Conservation (phyloP, 1,139 yeast species). For the Pichia sp. region DNA sequence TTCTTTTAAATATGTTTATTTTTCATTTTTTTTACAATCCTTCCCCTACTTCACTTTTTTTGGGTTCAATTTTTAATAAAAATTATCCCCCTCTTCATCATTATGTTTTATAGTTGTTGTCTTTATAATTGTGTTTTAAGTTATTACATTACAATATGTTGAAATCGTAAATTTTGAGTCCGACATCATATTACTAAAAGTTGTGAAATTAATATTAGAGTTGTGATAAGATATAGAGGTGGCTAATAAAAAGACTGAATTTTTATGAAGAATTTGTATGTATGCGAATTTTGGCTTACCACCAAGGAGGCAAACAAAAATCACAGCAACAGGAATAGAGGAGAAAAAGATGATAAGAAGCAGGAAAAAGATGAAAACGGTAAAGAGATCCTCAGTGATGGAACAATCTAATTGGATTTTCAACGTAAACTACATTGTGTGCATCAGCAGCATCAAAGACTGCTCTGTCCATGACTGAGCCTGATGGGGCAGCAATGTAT, state of each 20-base stretch:
- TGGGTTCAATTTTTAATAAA: not conserved
- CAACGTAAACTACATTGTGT: slow-evolving; percentile 81
- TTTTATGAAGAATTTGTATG: slow-evolving; percentile 3
- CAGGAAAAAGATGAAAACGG: not conserved
- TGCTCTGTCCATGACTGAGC: slow-evolving; percentile 96
- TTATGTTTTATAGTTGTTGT: slow-evolving; percentile 6
- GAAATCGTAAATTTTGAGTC: not conserved
- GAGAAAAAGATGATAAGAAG: not conserved
- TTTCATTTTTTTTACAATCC: not conserved
- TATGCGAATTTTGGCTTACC: not conserved
- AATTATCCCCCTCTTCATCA: not conserved
- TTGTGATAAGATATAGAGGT: not conserved
- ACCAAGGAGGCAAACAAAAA: not conserved
- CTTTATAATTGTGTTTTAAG: slow-evolving; percentile 8
- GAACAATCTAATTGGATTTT: slow-evolving; percentile 95
- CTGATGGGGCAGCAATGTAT: slow-evolving; percentile 93
- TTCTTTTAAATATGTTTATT: not conserved
- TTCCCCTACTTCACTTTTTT: not conserved
- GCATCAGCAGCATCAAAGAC: slow-evolving; percentile 95
- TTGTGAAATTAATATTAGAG: not conserved
- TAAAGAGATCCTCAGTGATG: slow-evolving; percentile 57
- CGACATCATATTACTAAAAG: not conserved
- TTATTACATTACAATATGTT: slow-evolving; percentile 3
- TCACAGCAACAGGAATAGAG: not conserved
- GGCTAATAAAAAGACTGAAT: not conserved